Conservation (phyloP, 306 rosid species). For the Vigna angularis region DNA sequence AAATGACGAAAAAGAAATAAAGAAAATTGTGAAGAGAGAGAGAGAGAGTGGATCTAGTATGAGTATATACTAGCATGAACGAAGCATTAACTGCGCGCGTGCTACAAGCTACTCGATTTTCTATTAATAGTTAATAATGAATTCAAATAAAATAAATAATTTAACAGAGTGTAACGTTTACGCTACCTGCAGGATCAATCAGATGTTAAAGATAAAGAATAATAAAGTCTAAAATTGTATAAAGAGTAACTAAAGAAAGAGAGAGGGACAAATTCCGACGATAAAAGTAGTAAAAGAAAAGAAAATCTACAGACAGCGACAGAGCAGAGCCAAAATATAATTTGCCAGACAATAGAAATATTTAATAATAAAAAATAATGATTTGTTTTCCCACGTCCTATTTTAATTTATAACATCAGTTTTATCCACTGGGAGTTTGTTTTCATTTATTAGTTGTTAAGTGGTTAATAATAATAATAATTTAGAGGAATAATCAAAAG, state of each 20-base stretch:
- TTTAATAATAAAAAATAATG: not conserved
- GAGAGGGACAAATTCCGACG: conserved; percentile 15
- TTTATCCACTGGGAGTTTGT: conserved; percentile 16
- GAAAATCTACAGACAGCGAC: conserved; percentile 37
- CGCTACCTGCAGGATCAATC: not conserved
- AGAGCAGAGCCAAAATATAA: conserved; percentile 20
- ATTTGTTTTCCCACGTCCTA: not conserved
- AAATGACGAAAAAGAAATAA: too few species aligned
- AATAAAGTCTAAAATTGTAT: not conserved
- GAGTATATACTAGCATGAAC: not conserved
- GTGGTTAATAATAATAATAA: not conserved
- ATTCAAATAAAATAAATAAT: not conserved
- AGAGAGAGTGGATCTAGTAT: too few species aligned
- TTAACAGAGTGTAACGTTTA: not conserved
- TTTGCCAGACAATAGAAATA: not conserved
- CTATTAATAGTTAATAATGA: not conserved
- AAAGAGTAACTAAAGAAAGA: conserved; percentile 3
- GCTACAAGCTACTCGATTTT: not conserved
- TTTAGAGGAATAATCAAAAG: conserved; percentile 42
- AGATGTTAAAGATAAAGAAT: not conserved
- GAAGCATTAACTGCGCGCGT: not conserved
- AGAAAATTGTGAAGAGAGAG: too few species aligned
- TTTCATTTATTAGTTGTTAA: not conserved
- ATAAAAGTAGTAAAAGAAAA: not conserved
- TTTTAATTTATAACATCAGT: not conserved